Evolutionary conservation across 75 land plant genomes (phyloP).

Genomic region (Adiantum capillusveneris): DNA sequence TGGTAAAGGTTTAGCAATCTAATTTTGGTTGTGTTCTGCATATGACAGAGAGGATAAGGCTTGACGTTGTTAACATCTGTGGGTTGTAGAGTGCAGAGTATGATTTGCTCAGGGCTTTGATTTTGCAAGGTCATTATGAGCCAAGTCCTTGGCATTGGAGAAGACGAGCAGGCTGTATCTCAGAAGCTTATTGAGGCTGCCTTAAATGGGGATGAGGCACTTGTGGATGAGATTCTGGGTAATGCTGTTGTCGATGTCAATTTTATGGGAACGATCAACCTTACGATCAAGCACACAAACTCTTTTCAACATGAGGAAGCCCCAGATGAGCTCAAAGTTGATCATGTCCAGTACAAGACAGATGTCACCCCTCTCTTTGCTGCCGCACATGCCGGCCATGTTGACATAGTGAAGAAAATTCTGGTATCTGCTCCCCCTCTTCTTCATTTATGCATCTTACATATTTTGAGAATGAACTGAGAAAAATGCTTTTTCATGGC

Average conservation of each 20-base stretch:
- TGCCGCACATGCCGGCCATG: constrained; percentile 25
- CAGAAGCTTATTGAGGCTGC: constrained; percentile 36
- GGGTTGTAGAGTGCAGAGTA: too few species aligned
- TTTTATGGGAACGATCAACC: constrained; percentile 12
- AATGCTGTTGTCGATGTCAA: background rate
- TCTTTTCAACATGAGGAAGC: constrained; percentile 2
- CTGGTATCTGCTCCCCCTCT: background rate
- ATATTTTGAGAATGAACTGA: too few species aligned
- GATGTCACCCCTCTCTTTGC: constrained; percentile 18
- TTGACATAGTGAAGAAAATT: background rate
- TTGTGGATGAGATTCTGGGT: constrained; percentile 2
- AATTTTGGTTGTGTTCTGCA: too few species aligned
- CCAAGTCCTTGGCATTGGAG: too few species aligned
- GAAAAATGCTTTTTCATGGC: too few species aligned
- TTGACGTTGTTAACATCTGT: too few species aligned
- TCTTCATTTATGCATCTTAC: background rate
- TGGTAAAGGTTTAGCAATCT: too few species aligned
- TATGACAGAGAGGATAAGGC: too few species aligned
- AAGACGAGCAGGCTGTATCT: constrained; percentile 3
- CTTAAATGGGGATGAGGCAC: constrained; percentile 4
- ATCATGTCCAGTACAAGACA: constrained; percentile 6
- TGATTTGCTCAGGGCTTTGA: too few species aligned
- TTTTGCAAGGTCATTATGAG: too few species aligned
- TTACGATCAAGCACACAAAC: background rate
- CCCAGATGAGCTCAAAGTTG: constrained; percentile 15